Conservation (phyloP, 768 basidiomycete genomes). For the Clitopilus hobsonii region DNA sequence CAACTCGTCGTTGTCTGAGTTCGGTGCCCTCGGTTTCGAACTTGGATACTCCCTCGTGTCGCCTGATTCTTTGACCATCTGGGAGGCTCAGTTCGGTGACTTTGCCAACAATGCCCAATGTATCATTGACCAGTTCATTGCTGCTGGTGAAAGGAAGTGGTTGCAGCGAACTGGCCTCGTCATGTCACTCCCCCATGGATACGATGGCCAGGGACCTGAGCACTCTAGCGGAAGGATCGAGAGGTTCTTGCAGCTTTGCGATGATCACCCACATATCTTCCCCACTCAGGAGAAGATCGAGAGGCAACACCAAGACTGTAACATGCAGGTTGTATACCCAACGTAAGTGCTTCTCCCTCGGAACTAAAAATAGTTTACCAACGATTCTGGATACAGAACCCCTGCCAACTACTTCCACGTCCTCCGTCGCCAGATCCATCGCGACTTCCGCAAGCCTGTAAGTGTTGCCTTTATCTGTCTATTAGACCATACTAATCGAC, state of each 20-base stretch:
- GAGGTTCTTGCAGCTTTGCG: conserved; percentile 95
- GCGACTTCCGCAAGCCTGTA: conserved; percentile 97
- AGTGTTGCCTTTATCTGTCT: conserved; percentile 13
- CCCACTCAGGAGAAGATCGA: conserved; percentile 87
- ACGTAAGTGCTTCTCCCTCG: conserved; percentile 50
- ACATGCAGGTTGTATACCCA: conserved; percentile 98
- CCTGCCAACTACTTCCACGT: conserved; percentile 99
- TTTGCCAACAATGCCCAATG: conserved; percentile 97
- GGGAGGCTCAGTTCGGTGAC: conserved; percentile 99
- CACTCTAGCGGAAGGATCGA: conserved; percentile 95
- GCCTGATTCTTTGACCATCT: conserved; percentile 87
- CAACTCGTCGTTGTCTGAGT: conserved; percentile 97
- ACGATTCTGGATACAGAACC: conserved; percentile 47
- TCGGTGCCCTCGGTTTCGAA: conserved; percentile 92
- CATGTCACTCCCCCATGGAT: conserved; percentile 89
- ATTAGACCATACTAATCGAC: neutral
- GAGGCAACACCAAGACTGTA: conserved; percentile 97
- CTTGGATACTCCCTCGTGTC: conserved; percentile 98
- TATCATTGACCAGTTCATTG: conserved; percentile 99
- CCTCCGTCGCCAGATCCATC: conserved; percentile 92
- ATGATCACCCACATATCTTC: conserved; percentile 92
- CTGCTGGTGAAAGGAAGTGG: conserved; percentile 97
- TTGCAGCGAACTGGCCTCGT: conserved; percentile 89
- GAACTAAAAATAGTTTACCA: conserved; percentile 9
- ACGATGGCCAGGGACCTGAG: conserved; percentile 98